Percentiles rank a stretch among this genome's conserved stretches.
These are phyloP conservation scores for Chytridiales sp. DNA, from an alignment of 371 early-diverging fungal species.

Conservation along the genomic window DNA sequence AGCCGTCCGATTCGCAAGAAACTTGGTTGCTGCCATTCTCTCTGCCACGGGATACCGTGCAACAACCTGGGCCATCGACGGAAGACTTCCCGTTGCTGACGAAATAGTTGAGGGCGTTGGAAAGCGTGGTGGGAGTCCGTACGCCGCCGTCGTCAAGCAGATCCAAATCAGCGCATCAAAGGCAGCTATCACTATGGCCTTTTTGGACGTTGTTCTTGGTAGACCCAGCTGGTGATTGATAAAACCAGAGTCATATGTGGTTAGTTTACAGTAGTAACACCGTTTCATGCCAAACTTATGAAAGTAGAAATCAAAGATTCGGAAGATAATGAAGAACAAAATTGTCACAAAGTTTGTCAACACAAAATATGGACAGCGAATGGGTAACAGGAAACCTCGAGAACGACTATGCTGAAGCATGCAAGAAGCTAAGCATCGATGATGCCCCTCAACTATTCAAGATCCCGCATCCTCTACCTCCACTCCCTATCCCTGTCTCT, in stretches of 20 bases:
- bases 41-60: constrained; percentile 5
- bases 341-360: no score
- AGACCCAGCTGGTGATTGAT: constrained; percentile 7
- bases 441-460: constrained; percentile 14
- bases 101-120: not conserved
- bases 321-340: no score
- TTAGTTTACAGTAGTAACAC: no score
- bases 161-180: not conserved
- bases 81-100: constrained; percentile 9
- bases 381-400: constrained; percentile 38
- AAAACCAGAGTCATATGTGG: no score
- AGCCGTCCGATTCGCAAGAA: not conserved
- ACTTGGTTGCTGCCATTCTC: constrained; percentile 7
- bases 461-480: constrained; percentile 29
- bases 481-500: constrained; percentile 23
- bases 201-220: constrained; percentile 6
- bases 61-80: constrained; percentile 14
- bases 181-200: constrained; percentile 3
- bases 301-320: no score
- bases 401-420: constrained; percentile 40
- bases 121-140: constrained; percentile 9
- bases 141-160: not conserved
- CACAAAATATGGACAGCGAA: no score
- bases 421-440: constrained; percentile 21
- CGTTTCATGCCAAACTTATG: no score